A percentile compares a stretch with the other conserved stretches of the same genome.
Evolutionary conservation across 345 rosid species (phyloP).

Genomic region (Kernera saxatilis): DNA sequence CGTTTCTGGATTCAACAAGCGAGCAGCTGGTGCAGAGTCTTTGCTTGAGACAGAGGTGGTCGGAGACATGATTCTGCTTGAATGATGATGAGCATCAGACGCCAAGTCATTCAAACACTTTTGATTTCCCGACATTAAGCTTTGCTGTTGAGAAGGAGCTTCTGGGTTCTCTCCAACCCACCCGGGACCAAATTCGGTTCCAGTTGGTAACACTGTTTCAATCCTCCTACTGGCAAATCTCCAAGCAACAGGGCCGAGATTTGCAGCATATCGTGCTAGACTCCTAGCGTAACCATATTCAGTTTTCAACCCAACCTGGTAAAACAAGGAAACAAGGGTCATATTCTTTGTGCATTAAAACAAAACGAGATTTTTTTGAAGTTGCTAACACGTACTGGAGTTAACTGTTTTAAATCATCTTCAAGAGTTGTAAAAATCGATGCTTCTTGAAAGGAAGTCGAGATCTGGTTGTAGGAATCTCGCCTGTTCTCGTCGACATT

Average conservation of each 20-base stretch:
- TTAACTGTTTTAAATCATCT: constrained; percentile 63
- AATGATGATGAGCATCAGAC: constrained; percentile 24
- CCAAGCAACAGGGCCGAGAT: constrained; percentile 68
- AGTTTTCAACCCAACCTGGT: constrained; percentile 73
- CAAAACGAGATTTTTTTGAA: not conserved
- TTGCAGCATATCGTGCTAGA: constrained; percentile 73
- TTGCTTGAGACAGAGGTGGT: constrained; percentile 36
- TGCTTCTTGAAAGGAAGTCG: constrained; percentile 35
- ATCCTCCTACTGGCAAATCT: constrained; percentile 52
- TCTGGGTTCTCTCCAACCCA: constrained; percentile 74
- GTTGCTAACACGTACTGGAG: constrained; percentile 50
- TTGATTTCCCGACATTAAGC: constrained; percentile 11
- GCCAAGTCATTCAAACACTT: constrained; percentile 20
- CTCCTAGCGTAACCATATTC: constrained; percentile 80
- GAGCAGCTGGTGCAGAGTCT: constrained; percentile 27
- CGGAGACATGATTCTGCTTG: constrained; percentile 36
- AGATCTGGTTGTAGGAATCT: constrained; percentile 44
- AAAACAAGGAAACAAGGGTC: constrained; percentile 19
- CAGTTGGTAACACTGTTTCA: constrained; percentile 52
- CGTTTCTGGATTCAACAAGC: constrained; percentile 35
- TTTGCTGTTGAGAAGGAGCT: constrained; percentile 25
- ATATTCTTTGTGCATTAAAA: not conserved
- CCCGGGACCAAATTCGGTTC: constrained; percentile 66
- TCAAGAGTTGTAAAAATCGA: constrained; percentile 40
- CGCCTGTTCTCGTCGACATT: constrained; percentile 75